Percentiles rank a stretch among this genome's conserved stretches.
These are phyloP conservation scores for Annona squamosa DNA, from an alignment of 164 flowering plant species.

Conservation along the genomic window DNA sequence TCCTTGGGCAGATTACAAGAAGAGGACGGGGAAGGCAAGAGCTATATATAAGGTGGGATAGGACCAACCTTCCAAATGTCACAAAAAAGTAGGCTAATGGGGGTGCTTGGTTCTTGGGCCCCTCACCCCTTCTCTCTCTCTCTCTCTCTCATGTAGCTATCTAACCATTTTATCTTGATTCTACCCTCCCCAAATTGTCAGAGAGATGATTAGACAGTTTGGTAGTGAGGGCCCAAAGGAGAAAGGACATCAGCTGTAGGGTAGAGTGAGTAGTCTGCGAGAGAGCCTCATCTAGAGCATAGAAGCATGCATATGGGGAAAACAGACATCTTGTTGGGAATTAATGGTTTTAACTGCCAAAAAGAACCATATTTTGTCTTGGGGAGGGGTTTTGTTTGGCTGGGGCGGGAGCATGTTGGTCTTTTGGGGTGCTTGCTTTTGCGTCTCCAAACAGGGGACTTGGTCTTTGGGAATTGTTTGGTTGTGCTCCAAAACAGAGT, in stretches of 20 bases:
- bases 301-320: too few relatives aligned
- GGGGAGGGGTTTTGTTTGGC: slow-evolving; percentile 1
- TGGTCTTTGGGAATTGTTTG: background rate
- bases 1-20: background rate
- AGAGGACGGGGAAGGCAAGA: slow-evolving; percentile 2
- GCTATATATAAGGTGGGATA: slow-evolving; percentile 29
- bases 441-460: background rate
- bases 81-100: slow-evolving; percentile 1
- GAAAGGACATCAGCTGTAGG: slow-evolving; percentile 6
- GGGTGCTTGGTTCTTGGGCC: background rate
- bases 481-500: background rate
- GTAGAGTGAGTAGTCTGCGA: background rate
- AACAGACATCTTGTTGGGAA: slow-evolving; percentile 6
- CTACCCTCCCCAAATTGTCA: slow-evolving; percentile 7
- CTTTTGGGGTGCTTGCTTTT: slow-evolving; percentile 1
- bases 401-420: slow-evolving; percentile 2
- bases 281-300: too few relatives aligned
- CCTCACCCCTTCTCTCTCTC: background rate
- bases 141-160: background rate
- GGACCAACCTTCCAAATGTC: slow-evolving; percentile 29
- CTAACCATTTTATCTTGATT: background rate
- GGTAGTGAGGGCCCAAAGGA: slow-evolving; percentile 7
- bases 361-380: slow-evolving; percentile 2
- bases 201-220: slow-evolving; percentile 6
- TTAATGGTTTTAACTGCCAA: slow-evolving; percentile 14